Percentiles rank a stretch among this genome's conserved stretches.
phyloP scores from a whole-genome alignment of 2,329 filamentous ascomycete species.

The Cercospora berteroae region DNA sequence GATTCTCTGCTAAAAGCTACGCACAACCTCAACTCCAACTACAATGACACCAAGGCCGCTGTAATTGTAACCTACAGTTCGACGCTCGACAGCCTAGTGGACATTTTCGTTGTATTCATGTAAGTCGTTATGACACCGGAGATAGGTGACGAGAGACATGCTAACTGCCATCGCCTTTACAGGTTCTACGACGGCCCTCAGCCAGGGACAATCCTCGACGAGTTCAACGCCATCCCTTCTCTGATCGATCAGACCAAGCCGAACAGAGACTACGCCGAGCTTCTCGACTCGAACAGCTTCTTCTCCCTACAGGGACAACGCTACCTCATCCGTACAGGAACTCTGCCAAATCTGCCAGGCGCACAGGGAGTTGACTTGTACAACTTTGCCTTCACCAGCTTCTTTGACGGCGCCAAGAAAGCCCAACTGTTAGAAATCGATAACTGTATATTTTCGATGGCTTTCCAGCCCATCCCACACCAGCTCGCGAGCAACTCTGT shows the following conservation, averaged over 20 bases:
- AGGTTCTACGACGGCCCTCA: constrained; percentile 52
- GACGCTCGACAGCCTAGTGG: constrained; percentile 44
- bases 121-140: not conserved
- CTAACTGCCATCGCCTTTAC: not conserved
- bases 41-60: constrained; percentile 59
- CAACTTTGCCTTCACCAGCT: constrained; percentile 23
- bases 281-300: constrained; percentile 21
- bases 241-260: constrained; percentile 21
- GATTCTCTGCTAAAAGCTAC: constrained; percentile 41
- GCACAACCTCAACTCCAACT: constrained; percentile 56
- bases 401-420: constrained; percentile 13
- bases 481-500: constrained; percentile 20
- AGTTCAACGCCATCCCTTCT: constrained; percentile 47
- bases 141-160: not conserved
- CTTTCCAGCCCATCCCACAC: constrained; percentile 26
- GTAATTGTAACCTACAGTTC: constrained; percentile 58
- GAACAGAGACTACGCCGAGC: constrained; percentile 19
- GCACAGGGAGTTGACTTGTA: constrained; percentile 22
- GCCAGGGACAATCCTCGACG: constrained; percentile 51
- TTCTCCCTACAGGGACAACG: constrained; percentile 32
- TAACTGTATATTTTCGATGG: constrained; percentile 22
- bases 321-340: constrained; percentile 44
- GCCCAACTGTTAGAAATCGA: constrained; percentile 16
- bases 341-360: constrained; percentile 36
- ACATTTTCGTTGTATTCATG: constrained; percentile 60